A percentile compares a stretch with the other conserved stretches of the same genome.
Conservation (phyloP, 441 rosid genomes). For the Gossypium laxum region DNA sequence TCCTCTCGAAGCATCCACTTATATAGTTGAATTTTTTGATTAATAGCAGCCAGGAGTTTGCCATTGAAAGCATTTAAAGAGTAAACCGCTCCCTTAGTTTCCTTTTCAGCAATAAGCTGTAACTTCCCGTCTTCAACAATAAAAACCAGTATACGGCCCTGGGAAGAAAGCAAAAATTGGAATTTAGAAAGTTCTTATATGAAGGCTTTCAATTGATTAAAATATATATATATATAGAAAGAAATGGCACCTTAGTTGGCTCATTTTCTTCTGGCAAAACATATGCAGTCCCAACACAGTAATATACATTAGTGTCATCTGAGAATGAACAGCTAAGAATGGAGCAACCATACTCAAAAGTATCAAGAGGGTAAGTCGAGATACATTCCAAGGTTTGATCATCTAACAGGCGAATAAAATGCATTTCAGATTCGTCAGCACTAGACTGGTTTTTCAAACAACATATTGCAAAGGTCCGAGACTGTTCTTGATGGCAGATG, state of each 20-base stretch:
- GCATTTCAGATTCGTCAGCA: conserved; percentile 75
- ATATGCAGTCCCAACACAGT: conserved; percentile 97
- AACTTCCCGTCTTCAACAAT: conserved; percentile 82
- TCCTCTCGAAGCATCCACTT: conserved; percentile 97
- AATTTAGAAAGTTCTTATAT: background rate
- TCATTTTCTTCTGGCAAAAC: conserved; percentile 91
- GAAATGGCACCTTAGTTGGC: conserved; percentile 61
- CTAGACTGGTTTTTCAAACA: conserved; percentile 67
- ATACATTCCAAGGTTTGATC: conserved; percentile 83
- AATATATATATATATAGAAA: background rate
- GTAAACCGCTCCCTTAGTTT: conserved; percentile 90
- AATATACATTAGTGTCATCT: conserved; percentile 70
- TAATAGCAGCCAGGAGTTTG: conserved; percentile 83
- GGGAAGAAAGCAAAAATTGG: conserved; percentile 9
- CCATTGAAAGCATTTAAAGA: conserved; percentile 87
- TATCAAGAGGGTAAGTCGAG: conserved; percentile 74
- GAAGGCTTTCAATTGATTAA: background rate
- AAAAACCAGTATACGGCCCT: conserved; percentile 92
- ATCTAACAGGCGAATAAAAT: conserved; percentile 76
- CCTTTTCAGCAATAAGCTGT: conserved; percentile 85
- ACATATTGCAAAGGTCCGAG: conserved; percentile 85
- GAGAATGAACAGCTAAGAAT: conserved; percentile 86
- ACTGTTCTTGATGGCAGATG: conserved; percentile 92
- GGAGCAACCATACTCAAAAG: conserved; percentile 85
- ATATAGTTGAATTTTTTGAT: conserved; percentile 86